phyloP scores from a whole-genome alignment of 176 grass and related monocot species.

The Miscanthus lutarioriparius region DNA sequence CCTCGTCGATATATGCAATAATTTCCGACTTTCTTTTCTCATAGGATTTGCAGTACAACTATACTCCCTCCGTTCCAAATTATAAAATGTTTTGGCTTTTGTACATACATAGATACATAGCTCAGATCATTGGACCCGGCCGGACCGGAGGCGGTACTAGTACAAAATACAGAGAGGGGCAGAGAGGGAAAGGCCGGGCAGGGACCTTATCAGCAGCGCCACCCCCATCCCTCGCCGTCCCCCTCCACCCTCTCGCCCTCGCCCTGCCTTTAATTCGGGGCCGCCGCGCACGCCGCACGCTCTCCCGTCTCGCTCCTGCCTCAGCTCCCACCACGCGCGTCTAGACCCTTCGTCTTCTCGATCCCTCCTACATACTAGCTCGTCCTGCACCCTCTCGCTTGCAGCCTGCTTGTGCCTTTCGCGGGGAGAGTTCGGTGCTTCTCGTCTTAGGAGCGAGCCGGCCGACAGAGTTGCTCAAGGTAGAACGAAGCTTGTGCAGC shows the following conservation, averaged over 20 bases:
- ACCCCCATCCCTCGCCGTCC: constrained; percentile 48
- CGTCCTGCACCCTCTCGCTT: neutral
- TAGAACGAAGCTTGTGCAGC: neutral
- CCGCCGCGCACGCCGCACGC: constrained; percentile 27
- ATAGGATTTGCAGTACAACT: neutral
- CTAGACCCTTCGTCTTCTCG: neutral
- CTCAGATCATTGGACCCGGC: constrained; percentile 14
- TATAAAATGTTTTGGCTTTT: too few relatives aligned
- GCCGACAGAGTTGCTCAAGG: neutral
- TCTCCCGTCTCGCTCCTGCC: neutral
- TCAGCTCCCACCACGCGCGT: neutral
- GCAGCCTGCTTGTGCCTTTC: neutral
- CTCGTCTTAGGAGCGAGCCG: neutral
- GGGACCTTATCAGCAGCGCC: constrained; percentile 51
- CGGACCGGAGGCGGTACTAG: neutral
- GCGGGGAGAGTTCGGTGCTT: neutral
- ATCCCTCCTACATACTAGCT: neutral
- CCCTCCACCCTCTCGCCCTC: constrained; percentile 15
- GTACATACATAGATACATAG: too few relatives aligned
- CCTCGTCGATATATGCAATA: neutral
- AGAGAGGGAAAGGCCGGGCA: neutral
- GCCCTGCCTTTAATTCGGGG: constrained; percentile 35
- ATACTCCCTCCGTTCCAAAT: too few relatives aligned
- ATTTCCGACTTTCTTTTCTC: neutral
- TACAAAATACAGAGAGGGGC: too few relatives aligned